Evolutionary conservation across 163 green algal species (phyloP).

Genomic region (Trebouxia gelatinosa): DNA sequence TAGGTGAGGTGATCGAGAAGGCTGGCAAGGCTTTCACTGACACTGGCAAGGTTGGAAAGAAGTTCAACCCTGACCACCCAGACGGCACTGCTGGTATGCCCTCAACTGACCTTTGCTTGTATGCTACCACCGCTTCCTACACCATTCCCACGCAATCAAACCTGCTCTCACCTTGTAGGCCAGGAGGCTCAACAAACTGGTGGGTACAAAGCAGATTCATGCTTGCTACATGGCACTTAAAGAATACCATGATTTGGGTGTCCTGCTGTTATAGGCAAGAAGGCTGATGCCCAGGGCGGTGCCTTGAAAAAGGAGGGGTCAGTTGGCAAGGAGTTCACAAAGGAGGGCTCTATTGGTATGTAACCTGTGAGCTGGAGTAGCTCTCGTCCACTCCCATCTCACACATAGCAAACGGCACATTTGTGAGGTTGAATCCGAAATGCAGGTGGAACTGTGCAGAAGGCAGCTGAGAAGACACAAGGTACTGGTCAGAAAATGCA

Average conservation of each 20-base stretch:
- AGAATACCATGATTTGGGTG: no score
- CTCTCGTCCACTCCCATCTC: no score
- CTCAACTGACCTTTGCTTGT: background rate
- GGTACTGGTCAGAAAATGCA: slow-evolving; percentile 5
- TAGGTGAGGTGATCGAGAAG: slow-evolving; percentile 26
- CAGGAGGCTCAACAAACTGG: no score
- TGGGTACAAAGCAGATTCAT: no score
- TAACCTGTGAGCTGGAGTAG: no score
- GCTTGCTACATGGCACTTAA: no score
- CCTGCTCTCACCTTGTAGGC: no score
- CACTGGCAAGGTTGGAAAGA: slow-evolving; percentile 29
- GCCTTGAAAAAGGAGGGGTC: slow-evolving; percentile 17
- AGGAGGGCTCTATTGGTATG: slow-evolving; percentile 17
- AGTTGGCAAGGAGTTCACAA: slow-evolving; percentile 28
- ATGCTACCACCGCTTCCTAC: no score
- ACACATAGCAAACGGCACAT: no score
- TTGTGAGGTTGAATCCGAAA: no score
- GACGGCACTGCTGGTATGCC: background rate
- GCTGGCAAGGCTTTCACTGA: slow-evolving; percentile 28
- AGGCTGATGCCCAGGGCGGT: slow-evolving; percentile 11
- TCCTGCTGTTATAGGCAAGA: slow-evolving; percentile 9
- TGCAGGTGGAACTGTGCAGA: slow-evolving; percentile 22
- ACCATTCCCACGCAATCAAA: no score
- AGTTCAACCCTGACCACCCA: slow-evolving; percentile 26
- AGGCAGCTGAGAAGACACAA: slow-evolving; percentile 22